Base-by-base conservation (phyloP, 495 filamentous ascomycete species). In the Neurospora tetrasperma region DNA sequence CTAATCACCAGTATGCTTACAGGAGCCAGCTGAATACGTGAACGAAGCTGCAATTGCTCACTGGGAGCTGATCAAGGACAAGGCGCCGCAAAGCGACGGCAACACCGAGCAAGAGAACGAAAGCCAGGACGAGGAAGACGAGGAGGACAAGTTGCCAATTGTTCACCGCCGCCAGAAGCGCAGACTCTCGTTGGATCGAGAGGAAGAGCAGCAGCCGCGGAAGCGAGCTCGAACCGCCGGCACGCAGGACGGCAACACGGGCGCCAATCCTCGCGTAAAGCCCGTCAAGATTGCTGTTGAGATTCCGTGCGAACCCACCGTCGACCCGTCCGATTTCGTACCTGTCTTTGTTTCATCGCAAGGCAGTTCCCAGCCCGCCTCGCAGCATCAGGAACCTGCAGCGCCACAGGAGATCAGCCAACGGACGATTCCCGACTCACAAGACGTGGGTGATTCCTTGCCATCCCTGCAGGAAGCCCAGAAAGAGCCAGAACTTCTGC, bases 11-110 rank as follows among this genome's bases (percentile, higher is more conserved):
- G 35, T 1, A 14, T 27, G 23, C 18, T 23, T 73, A 41, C 69
- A 84, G 84, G 82, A 83, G 74, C 82, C 82, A 1, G 77, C 80
- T 43, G 73, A 71, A 31, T 75, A 84, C 81, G 76, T 81, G 12
- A 82, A 75, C 20, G 69, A 38, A 20, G 69, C 46, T 23, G 82
- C 82, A 1, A 72, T 84, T 41, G 69, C 74, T 39, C 77, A 75
- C 14, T 85, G 84, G 84, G 73, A 76, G 43, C 40, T 71, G 14
- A 77, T 35, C 39, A 76, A 76, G 70, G 62, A 59, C 27, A 73
- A 74, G 71, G 42, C 66, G 40, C 39, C 14, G 10, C 70, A 23
- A 75, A 77, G 66, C 73, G 73, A 62, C 71, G 31, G 16, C 71
- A 69, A 41, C 70, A 69, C 62, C 54, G 54, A 35, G 6, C 54